Percentiles rank a stretch among this genome's conserved stretches.
These are phyloP conservation scores for Psilocybe tampanensis DNA, from an alignment of 768 basidiomycete species.

Conservation along the genomic window DNA sequence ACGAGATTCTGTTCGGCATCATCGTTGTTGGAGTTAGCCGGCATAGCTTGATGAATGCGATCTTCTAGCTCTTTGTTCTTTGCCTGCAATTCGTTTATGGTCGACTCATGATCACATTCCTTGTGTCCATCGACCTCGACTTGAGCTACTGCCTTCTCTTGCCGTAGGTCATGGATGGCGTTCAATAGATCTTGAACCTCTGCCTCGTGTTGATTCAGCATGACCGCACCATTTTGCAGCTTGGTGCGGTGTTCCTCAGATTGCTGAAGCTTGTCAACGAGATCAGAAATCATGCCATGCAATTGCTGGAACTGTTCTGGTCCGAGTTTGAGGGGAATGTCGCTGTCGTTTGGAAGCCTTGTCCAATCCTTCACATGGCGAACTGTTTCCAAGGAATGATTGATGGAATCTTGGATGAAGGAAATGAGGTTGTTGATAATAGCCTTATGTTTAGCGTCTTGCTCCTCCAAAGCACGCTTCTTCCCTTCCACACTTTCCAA, in stretches of 20 bases:
- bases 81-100: slow-evolving; percentile 27
- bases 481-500: slow-evolving; percentile 40
- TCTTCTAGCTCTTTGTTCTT: slow-evolving; percentile 29
- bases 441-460: slow-evolving; percentile 30
- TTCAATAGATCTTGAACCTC: slow-evolving; percentile 11
- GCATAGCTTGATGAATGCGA: slow-evolving; percentile 28
- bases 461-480: slow-evolving; percentile 21
- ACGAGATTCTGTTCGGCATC: slow-evolving; percentile 29
- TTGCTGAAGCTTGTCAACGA: slow-evolving; percentile 6
- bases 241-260: slow-evolving; percentile 15
- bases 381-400: slow-evolving; percentile 21
- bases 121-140: slow-evolving; percentile 23
- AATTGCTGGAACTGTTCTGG: slow-evolving; percentile 11
- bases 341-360: background rate
- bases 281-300: slow-evolving; percentile 6
- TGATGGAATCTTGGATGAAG: slow-evolving; percentile 39
- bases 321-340: slow-evolving; percentile 6
- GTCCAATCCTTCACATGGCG: slow-evolving; percentile 4
- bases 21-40: slow-evolving; percentile 16
- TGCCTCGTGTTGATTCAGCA: slow-evolving; percentile 10
- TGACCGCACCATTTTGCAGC: slow-evolving; percentile 9
- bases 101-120: slow-evolving; percentile 23
- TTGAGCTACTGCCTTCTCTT: slow-evolving; percentile 23
- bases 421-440: slow-evolving; percentile 39
- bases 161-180: slow-evolving; percentile 14